Evolutionary conservation across 129 eudicot species (phyloP).

Genomic region (Helianthus annuus): HanXRQr2.0-SUNRISE NC_035437.2:137143506-137144005

Average conservation of each 20-base stretch:
- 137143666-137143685: conserved; percentile 72
- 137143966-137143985: not conserved
- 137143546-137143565: too few relatives aligned
- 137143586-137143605: conserved; percentile 1
- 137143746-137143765: conserved; percentile 54
- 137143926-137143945: not conserved
- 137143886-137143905: conserved; percentile 17
- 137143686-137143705: conserved; percentile 81
- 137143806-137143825: conserved; percentile 57
- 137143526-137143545: too few relatives aligned
- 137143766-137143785: conserved; percentile 79
- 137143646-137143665: conserved; percentile 41
- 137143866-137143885: conserved; percentile 54
- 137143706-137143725: conserved; percentile 70
- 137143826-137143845: conserved; percentile 56
- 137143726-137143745: conserved; percentile 64
- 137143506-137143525: too few relatives aligned
- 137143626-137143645: conserved; percentile 66
- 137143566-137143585: not conserved
- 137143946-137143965: conserved; percentile 25
- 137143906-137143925: not conserved
- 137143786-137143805: conserved; percentile 89
- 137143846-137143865: conserved; percentile 49
- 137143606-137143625: conserved; percentile 66
- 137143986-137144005: conserved; percentile 11